Evolutionary conservation across 768 basidiomycete genomes (phyloP).

Genomic region (Melanogaster broomeanus): DNA sequence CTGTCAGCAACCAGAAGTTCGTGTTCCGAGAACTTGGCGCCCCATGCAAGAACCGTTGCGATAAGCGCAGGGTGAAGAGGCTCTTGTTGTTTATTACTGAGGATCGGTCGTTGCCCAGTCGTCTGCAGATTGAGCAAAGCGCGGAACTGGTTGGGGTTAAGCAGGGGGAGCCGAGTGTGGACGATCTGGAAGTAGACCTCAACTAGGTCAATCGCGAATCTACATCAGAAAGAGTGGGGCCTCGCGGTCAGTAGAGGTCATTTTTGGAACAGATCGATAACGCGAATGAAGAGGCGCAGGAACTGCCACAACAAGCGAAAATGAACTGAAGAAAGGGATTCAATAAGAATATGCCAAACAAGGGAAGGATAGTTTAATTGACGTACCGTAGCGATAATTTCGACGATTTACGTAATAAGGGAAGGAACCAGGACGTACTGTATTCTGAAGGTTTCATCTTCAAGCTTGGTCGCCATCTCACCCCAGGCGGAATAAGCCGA

Average conservation of each 20-base stretch:
- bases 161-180: slow-evolving; percentile 83
- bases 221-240: slow-evolving; percentile 33
- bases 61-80: slow-evolving; percentile 72
- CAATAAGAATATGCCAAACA: slow-evolving; percentile 24
- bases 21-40: slow-evolving; percentile 92
- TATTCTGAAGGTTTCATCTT: slow-evolving; percentile 70
- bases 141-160: slow-evolving; percentile 83
- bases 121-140: slow-evolving; percentile 56
- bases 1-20: slow-evolving; percentile 81
- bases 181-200: slow-evolving; percentile 95
- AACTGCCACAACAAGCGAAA: slow-evolving; percentile 3
- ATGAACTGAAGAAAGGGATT: slow-evolving; percentile 12
- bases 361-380: slow-evolving; percentile 13
- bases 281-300: slow-evolving; percentile 26
- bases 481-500: slow-evolving; percentile 73
- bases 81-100: slow-evolving; percentile 36
- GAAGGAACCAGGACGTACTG: slow-evolving; percentile 66
- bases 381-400: slow-evolving; percentile 24
- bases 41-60: slow-evolving; percentile 89
- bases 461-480: slow-evolving; percentile 68
- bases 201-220: slow-evolving; percentile 90
- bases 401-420: slow-evolving; percentile 32
- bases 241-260: slow-evolving; percentile 10
- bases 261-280: slow-evolving; percentile 23
- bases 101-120: slow-evolving; percentile 21